Base-by-base conservation (phyloP, 441 rosid species). In the Adansonia grandidieri region DNA sequence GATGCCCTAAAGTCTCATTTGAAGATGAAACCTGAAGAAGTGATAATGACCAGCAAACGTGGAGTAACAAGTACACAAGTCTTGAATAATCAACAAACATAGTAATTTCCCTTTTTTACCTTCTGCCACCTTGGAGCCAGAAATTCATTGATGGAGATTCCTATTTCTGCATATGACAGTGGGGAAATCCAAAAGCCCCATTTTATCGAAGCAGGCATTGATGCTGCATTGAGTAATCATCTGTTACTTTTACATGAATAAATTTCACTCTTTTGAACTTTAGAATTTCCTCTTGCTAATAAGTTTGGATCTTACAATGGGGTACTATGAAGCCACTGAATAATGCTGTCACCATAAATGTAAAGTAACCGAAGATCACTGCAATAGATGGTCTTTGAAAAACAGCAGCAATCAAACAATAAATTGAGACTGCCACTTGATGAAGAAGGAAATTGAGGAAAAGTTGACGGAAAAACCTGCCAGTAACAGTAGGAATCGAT, bases 401-500 rank as follows among this genome's bases (percentile, higher is more conserved):
- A 1, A 78, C 9, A 4, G 92, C 76, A 54, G 92, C 91, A 19
- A 89, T 51, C 78, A 87, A 78, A 40, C 92, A 88, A 70, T 75
- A 91, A 82, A 88, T 20, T 11, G 92, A 88, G 73, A 79, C 81
- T 67, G 91, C 84, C 28, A 88, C 76, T 76, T 80, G 85, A 76
- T 89, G 91, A 40, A 89, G 67, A 47, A 82, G 82, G 58, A 91
- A 91, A 9, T 88, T 83, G 28, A 89, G 75, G 73, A 91, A 68
- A 75, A 89, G 79, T 13, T 91, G 94, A 68, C 86, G 73, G 78
- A 86, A 70, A 69, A 91, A 89, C 89, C 92, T 89, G 77, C 45
- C 5, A 74, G 40, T 4, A 71, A 28, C 44, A 50, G 15, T 5
- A 4, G 45, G 62, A 2, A 50, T 28, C 24, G 8, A 74, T 57